Evolutionary conservation across 2,329 filamentous ascomycete species (phyloP), one percentile per base, ranked within the genome.

Genomic region (Kalmusia sp.): DNA sequence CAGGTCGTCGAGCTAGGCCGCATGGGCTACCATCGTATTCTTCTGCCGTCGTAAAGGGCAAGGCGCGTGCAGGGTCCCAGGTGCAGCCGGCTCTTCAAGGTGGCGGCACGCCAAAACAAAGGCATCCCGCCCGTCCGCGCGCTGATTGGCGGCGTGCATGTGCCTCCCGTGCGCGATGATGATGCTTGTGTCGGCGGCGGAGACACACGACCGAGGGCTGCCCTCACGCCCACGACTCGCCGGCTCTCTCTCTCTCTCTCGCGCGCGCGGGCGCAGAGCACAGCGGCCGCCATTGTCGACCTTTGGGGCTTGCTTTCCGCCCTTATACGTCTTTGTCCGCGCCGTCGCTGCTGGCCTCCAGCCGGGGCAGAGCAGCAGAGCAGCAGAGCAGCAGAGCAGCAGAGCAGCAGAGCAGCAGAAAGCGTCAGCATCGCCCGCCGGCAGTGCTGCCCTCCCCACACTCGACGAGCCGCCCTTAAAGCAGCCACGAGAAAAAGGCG

Each of bases 81-180:
- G 38, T 24, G 41, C 30, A 21, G 50, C 41, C 30, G 35, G 51
- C 51, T 55, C 43, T 51, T 22, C 41, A 39, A n/a, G 24, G 51
- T 60, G 62, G 57, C 58, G 56, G 58, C 52, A 59, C 60, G 60
- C 64, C 63, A 67, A 61, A 61, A 58, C 59, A 64, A 64, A 66
- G 57, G 58, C 48, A 41, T 30, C 28, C 38, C 48, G 24, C 31
- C 24, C 21, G 15, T 24, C 38, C 38, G 2, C 14, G 9, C 5
- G 22, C 30, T 44, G 38, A 37, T 45, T 37, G 30, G 38, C 31
- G 30, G 22, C 30, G 19, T 27, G 28, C 21, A 3, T 17, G 4
- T 15, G 48, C 19, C 24, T 27, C 25, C 47, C 47, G 33, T 34
- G 37, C 28, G 28, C 43, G 44, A 47, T 47, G 44, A 28, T 37